Conservation (phyloP, 2,329 filamentous ascomycete genomes). For the Exophiala oligosperma region DNA sequence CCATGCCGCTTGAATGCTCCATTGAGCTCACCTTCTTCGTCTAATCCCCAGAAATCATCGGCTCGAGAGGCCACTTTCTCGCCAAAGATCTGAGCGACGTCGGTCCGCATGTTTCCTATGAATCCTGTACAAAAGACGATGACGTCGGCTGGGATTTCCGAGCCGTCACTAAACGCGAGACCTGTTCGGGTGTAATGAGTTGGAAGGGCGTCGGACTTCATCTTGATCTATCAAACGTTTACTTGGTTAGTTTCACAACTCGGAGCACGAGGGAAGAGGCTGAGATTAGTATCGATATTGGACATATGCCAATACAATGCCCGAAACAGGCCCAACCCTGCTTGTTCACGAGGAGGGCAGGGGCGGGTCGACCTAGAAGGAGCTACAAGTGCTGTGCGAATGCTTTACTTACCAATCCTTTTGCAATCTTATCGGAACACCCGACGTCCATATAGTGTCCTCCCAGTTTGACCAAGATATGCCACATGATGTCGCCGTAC, state of each 20-base stretch:
- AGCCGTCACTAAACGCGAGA: slow-evolving; percentile 46
- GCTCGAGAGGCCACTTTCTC: slow-evolving; percentile 41
- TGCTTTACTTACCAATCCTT: slow-evolving; percentile 32
- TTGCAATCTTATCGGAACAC: slow-evolving; percentile 42
- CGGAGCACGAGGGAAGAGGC: neutral
- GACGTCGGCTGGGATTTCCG: slow-evolving; percentile 44
- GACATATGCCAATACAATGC: too few relatives aligned
- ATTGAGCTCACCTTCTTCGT: slow-evolving; percentile 49
- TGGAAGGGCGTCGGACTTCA: slow-evolving; percentile 42
- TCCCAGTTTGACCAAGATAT: slow-evolving; percentile 45
- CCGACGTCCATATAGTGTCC: slow-evolving; percentile 53
- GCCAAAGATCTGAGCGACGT: slow-evolving; percentile 42
- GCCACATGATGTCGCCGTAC: slow-evolving; percentile 36
- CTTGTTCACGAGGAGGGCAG: too few relatives aligned
- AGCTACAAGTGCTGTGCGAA: too few relatives aligned
- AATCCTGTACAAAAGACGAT: slow-evolving; percentile 51
- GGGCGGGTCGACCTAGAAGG: too few relatives aligned
- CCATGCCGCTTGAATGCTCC: slow-evolving; percentile 41
- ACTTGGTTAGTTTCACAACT: neutral
- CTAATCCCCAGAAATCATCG: slow-evolving; percentile 47
- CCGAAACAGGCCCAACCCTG: too few relatives aligned
- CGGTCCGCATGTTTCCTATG: slow-evolving; percentile 43
- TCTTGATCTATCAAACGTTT: slow-evolving; percentile 38
- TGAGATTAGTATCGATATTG: neutral
- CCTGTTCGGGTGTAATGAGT: slow-evolving; percentile 40